Percentiles rank a stretch among this genome's conserved stretches.
Conservation (phyloP, 495 filamentous ascomycete species). For the Trichoderma orchidacearum region DNA sequence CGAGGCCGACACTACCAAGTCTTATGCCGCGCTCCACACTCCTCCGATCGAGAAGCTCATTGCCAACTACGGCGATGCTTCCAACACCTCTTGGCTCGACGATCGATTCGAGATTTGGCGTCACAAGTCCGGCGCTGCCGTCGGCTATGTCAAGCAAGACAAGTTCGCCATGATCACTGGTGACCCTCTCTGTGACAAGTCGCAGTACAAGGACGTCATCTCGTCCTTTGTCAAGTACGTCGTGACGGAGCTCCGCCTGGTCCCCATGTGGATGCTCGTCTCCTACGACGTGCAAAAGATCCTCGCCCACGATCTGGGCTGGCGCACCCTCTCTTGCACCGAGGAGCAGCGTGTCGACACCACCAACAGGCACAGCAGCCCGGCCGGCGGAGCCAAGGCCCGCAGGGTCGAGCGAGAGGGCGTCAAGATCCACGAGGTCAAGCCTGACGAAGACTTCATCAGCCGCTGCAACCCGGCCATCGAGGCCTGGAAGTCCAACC, state of each 20-base stretch:
- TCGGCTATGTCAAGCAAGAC: slow-evolving; percentile 61
- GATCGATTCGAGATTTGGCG: slow-evolving; percentile 74
- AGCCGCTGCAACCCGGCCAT: slow-evolving; percentile 56
- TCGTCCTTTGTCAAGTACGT: slow-evolving; percentile 58
- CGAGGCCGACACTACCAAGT: slow-evolving; percentile 60
- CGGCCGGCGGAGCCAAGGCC: slow-evolving; percentile 22
- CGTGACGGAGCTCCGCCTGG: slow-evolving; percentile 53
- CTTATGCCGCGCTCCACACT: slow-evolving; percentile 35
- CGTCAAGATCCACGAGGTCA: slow-evolving; percentile 54
- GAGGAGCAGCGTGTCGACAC: slow-evolving; percentile 71
- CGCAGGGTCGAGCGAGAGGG: slow-evolving; percentile 68
- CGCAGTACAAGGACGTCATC: slow-evolving; percentile 58
- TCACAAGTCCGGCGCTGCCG: slow-evolving; percentile 65
- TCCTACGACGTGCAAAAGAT: slow-evolving; percentile 56
- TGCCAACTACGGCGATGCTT: slow-evolving; percentile 80
- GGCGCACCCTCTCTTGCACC: slow-evolving; percentile 73
- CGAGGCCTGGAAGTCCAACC: slow-evolving; percentile 60
- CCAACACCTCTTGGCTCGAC: slow-evolving; percentile 79
- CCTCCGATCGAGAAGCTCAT: slow-evolving; percentile 69
- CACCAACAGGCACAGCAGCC: slow-evolving; percentile 52
- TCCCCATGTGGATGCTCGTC: slow-evolving; percentile 71
- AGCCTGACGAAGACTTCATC: slow-evolving; percentile 46
- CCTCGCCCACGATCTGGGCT: slow-evolving; percentile 60
- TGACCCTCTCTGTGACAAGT: slow-evolving; percentile 61
- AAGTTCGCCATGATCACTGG: slow-evolving; percentile 68